Conservation (phyloP, 345 rosid genomes). For the Schrenkiella parvula region DNA sequence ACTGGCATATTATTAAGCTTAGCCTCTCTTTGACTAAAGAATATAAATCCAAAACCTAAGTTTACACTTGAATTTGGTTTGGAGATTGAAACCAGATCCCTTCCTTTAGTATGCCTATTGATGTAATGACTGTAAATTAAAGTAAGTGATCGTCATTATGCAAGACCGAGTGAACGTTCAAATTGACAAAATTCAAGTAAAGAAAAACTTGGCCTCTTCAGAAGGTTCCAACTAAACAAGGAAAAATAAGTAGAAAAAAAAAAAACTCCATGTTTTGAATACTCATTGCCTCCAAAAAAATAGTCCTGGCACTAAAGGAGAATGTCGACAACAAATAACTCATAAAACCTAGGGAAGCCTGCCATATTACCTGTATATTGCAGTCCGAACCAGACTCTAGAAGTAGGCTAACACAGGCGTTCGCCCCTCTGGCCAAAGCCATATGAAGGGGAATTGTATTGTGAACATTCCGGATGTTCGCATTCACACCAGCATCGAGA, state of each 20-base stretch:
- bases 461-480: slow-evolving; percentile 75
- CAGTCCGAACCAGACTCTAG: slow-evolving; percentile 83
- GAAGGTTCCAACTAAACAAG: background rate
- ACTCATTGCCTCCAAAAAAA: background rate
- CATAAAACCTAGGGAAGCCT: background rate
- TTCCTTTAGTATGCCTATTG: background rate
- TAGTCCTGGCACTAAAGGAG: background rate
- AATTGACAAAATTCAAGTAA: background rate
- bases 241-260: background rate
- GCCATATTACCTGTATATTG: slow-evolving; percentile 69
- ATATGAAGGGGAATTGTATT: slow-evolving; percentile 92
- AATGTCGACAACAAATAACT: background rate
- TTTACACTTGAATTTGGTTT: background rate
- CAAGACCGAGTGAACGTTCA: background rate
- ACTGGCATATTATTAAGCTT: background rate
- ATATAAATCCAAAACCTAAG: background rate
- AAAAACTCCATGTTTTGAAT: background rate
- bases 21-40: background rate
- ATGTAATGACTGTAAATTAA: background rate
- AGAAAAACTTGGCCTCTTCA: background rate
- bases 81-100: background rate
- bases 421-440: slow-evolving; percentile 93
- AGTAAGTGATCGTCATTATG: background rate
- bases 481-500: slow-evolving; percentile 95
- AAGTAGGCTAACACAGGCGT: slow-evolving; percentile 80